Evolutionary conservation across 768 basidiomycete genomes (phyloP), one percentile per base, ranked within the genome.

Genomic region (Suillus variegatus): DNA sequence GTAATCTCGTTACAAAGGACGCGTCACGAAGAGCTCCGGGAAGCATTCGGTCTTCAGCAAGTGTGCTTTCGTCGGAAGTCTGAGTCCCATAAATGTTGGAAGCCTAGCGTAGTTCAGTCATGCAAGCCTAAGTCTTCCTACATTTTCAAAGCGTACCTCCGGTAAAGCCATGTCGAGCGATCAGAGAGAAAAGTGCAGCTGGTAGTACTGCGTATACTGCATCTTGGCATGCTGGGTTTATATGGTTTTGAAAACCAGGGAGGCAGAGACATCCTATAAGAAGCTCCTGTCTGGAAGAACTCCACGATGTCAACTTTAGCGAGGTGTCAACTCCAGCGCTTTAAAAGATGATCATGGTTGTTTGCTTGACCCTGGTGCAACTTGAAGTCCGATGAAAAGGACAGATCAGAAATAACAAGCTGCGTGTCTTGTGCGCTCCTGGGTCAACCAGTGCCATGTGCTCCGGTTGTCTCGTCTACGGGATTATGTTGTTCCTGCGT

Each of bases 361-460:
- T n/a, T n/a, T n/a, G n/a, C n/a, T n/a, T n/a, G n/a, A n/a, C n/a
- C n/a, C n/a, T n/a, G n/a, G n/a, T n/a, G n/a, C n/a, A n/a, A n/a
- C n/a, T n/a, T n/a, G n/a, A n/a, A n/a, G n/a, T n/a, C n/a, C n/a
- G n/a, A n/a, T n/a, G n/a, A n/a, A n/a, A n/a, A n/a, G 25, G 57
- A 18, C 22, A 54, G 9, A 13, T 25, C 58, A 43, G 16, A 41
- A 32, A 58, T 40, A 18, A 41, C 36, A 41, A 44, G 58, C 18
- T 28, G 10, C 9, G 10, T 43, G 41, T 60, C n/a, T 13, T 41
- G 58, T 43, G 58, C 28, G 65, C 20, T 68, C n/a, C 36, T 9
- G 36, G 36, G 36, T 38, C 65, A 62, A 63, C 60, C 32, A 32
- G 32, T 32, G 32, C 32, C 64, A 64, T 43, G 60, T 64, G 54